These are phyloP conservation scores for Penicillium brasilianum DNA, from an alignment of 2,329 filamentous ascomycete species.

Conservation along the genomic window DNA sequence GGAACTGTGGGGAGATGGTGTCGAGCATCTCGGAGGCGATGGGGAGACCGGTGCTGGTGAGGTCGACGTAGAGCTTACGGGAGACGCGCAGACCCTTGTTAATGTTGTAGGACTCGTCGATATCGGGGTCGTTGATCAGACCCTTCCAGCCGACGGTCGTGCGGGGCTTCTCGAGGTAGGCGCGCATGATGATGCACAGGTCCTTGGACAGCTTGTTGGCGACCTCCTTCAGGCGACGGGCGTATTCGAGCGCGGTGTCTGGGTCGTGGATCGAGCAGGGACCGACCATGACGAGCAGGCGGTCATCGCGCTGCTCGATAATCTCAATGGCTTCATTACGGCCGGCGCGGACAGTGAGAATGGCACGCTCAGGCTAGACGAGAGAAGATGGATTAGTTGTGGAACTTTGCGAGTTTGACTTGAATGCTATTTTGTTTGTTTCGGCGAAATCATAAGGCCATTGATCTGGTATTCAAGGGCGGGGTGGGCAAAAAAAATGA, in stretches of 20 bases:
- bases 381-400: constrained; percentile 21
- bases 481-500: constrained; percentile 65
- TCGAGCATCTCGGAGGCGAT: constrained; percentile 98
- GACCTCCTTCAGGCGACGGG: constrained; percentile 74
- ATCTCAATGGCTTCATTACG: constrained; percentile 69
- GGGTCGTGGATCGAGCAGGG: constrained; percentile 99
- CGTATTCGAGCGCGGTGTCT: constrained; percentile 84
- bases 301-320: constrained; percentile 76
- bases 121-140: constrained; percentile 97
- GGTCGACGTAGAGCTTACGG: constrained; percentile 89
- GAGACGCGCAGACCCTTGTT: constrained; percentile 96
- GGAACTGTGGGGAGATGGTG: constrained; percentile 97
- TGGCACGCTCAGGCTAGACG: constrained; percentile 44
- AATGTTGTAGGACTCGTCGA: constrained; percentile 96
- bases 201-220: constrained; percentile 81
- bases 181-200: constrained; percentile 93
- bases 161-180: constrained; percentile 97
- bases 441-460: not conserved
- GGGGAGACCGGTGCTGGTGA: constrained; percentile 86
- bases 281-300: constrained; percentile 90
- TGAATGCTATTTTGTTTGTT: not conserved
- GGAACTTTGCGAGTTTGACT: constrained; percentile 35
- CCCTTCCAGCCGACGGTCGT: constrained; percentile 99
- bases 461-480: constrained; percentile 54
- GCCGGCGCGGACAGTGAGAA: constrained; percentile 50